Evolutionary conservation across 2,329 filamentous ascomycete species (phyloP).

Genomic region (Exophiala xenobiotica): DNA sequence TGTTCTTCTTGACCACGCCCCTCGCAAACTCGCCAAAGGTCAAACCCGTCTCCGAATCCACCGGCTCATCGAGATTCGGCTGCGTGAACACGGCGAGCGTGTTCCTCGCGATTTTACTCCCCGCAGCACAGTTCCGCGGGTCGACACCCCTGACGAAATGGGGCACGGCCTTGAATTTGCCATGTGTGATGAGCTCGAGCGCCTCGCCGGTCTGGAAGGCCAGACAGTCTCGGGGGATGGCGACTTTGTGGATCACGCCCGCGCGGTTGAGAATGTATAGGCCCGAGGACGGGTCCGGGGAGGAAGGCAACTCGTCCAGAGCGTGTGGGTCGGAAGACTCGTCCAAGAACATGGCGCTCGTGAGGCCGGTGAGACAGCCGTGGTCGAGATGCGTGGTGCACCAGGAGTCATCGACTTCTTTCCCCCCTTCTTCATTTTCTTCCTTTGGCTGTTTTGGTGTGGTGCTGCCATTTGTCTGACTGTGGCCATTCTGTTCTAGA

Average conservation of each 20-base stretch:
- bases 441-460: neutral
- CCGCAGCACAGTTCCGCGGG: slow-evolving; percentile 44
- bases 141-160: slow-evolving; percentile 86
- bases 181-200: slow-evolving; percentile 84
- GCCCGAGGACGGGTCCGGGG: slow-evolving; percentile 80
- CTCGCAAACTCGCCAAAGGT: slow-evolving; percentile 73
- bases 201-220: slow-evolving; percentile 96
- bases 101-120: slow-evolving; percentile 65
- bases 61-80: slow-evolving; percentile 75
- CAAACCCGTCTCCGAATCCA: slow-evolving; percentile 70
- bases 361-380: slow-evolving; percentile 89
- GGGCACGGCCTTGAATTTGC: slow-evolving; percentile 88
- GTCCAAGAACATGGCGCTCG: slow-evolving; percentile 93
- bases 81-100: slow-evolving; percentile 96
- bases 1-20: slow-evolving; percentile 74
- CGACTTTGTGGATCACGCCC: slow-evolving; percentile 81
- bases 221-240: slow-evolving; percentile 85
- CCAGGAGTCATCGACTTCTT: slow-evolving; percentile 76
- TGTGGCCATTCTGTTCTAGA: slow-evolving; percentile 1
- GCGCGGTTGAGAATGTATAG: slow-evolving; percentile 91
- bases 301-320: slow-evolving; percentile 64
- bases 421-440: slow-evolving; percentile 1
- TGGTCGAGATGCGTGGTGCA: slow-evolving; percentile 79
- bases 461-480: neutral
- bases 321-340: slow-evolving; percentile 49